Evolutionary conservation across 2,329 filamentous ascomycete genomes (phyloP).

Genomic region (Pestalotiopsis sp.): DNA sequence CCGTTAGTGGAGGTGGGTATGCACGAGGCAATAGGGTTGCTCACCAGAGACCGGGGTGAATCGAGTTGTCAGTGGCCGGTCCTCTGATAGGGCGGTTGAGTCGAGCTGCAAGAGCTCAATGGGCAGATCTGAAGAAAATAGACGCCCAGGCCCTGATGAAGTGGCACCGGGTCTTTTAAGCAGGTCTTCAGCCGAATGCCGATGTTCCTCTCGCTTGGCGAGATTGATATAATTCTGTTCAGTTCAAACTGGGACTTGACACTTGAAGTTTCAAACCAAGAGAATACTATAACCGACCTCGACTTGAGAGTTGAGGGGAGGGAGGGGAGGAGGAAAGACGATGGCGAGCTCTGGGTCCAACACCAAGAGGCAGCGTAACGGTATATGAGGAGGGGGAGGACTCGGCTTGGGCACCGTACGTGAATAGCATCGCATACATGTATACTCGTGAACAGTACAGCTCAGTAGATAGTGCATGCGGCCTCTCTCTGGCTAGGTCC

Average conservation of each 20-base stretch:
- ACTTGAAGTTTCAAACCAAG: conserved; percentile 20
- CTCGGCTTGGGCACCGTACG: conserved; percentile 9
- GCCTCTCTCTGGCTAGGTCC: background rate
- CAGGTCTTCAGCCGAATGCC: conserved; percentile 24
- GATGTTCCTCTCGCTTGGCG: conserved; percentile 8
- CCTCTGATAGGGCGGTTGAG: conserved; percentile 46
- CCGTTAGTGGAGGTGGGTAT: conserved; percentile 39
- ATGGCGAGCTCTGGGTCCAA: background rate
- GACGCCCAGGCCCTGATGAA: conserved; percentile 43
- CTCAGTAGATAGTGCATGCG: background rate
- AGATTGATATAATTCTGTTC: conserved; percentile 18
- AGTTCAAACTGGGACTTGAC: conserved; percentile 19
- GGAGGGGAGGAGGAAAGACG: conserved; percentile 13
- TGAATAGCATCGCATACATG: conserved; percentile 12
- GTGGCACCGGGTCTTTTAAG: conserved; percentile 33
- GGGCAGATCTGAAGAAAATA: conserved; percentile 44
- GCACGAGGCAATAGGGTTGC: conserved; percentile 40
- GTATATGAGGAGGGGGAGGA: conserved; percentile 24
- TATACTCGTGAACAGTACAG: background rate
- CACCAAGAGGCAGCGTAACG: conserved; percentile 21
- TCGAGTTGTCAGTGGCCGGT: conserved; percentile 29
- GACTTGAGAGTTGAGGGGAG: background rate
- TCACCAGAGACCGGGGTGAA: conserved; percentile 42
- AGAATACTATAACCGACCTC: conserved; percentile 8
- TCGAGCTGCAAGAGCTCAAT: conserved; percentile 39